phyloP scores from a whole-genome alignment of 768 basidiomycete species.

The Kwoniella sp. region DNA sequence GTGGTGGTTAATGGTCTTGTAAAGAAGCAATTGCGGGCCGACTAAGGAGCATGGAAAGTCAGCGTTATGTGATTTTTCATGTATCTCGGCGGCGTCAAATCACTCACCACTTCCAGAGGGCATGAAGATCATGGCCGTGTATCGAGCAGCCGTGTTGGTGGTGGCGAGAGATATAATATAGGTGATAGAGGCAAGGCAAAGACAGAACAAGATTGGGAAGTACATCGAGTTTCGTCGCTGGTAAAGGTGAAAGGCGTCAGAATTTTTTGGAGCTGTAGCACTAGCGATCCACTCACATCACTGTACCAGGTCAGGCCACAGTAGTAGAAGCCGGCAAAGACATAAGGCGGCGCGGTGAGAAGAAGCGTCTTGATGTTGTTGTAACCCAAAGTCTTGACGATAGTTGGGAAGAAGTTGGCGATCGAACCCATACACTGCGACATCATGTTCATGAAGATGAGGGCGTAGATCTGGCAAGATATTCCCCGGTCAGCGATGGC shows the following conservation, averaged over 20 bases:
- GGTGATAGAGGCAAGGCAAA: conserved; percentile 28
- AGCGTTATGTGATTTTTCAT: background rate
- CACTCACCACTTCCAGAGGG: conserved; percentile 31
- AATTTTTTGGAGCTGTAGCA: too few relatives aligned
- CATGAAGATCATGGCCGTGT: conserved; percentile 44
- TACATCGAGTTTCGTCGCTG: conserved; percentile 37
- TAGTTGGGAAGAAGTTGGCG: conserved; percentile 36
- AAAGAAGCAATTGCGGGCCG: conserved; percentile 46
- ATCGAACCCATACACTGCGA: conserved; percentile 27
- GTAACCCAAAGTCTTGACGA: conserved; percentile 37
- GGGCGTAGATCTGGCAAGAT: conserved; percentile 11
- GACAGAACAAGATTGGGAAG: conserved; percentile 31
- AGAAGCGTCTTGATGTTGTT: conserved; percentile 21
- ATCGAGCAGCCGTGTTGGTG: conserved; percentile 29
- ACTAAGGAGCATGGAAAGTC: conserved; percentile 20
- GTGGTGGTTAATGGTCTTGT: conserved; percentile 48
- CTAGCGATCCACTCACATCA: conserved; percentile 14
- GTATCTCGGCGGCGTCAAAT: background rate
- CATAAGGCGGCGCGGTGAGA: conserved; percentile 23
- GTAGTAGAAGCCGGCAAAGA: conserved; percentile 25
- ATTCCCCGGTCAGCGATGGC: background rate
- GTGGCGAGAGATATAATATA: conserved; percentile 43
- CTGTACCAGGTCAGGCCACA: conserved; percentile 8
- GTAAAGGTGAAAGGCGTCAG: background rate
- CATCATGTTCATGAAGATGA: conserved; percentile 30